These are phyloP conservation scores for Leccinum disarticulatum DNA, from an alignment of 768 basidiomycete genomes.

Conservation along the genomic window DNA sequence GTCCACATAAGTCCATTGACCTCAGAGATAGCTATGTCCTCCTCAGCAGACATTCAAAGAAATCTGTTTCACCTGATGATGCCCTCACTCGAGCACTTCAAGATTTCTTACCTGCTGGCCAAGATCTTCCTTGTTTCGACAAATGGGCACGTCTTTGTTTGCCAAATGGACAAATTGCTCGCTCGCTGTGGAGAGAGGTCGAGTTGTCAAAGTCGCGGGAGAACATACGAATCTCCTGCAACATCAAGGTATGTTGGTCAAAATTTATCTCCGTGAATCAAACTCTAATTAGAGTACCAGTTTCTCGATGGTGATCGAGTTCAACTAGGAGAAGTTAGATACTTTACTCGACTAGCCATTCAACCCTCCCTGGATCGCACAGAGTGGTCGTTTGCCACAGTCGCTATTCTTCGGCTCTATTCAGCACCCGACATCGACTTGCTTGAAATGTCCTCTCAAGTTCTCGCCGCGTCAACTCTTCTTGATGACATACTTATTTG, in stretches of 20 bases:
- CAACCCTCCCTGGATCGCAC: neutral
- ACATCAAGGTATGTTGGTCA: constrained; percentile 15
- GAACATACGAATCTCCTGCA: constrained; percentile 7
- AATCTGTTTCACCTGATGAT: neutral
- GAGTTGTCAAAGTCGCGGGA: neutral
- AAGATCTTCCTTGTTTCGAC: neutral
- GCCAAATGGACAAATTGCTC: constrained; percentile 26
- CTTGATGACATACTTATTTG: constrained; percentile 16
- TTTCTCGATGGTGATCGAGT: neutral
- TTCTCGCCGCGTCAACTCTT: constrained; percentile 18
- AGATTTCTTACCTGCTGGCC: neutral
- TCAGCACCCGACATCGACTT: constrained; percentile 19
- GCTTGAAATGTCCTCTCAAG: constrained; percentile 18
- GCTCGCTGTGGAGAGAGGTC: constrained; percentile 8
- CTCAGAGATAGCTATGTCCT: neutral
- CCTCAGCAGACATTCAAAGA: neutral
- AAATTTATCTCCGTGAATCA: neutral
- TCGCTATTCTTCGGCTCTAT: constrained; percentile 23
- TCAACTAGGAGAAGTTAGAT: constrained; percentile 25
- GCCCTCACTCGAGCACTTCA: neutral
- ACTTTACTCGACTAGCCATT: constrained; percentile 4
- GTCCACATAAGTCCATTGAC: neutral
- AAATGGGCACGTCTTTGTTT: constrained; percentile 14
- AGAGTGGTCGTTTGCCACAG: neutral
- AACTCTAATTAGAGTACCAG: neutral